Evolutionary conservation across 2,329 filamentous ascomycete genomes (phyloP), one percentile per base, ranked within the genome.

Genomic region (Byssochlamys sp.): DNA sequence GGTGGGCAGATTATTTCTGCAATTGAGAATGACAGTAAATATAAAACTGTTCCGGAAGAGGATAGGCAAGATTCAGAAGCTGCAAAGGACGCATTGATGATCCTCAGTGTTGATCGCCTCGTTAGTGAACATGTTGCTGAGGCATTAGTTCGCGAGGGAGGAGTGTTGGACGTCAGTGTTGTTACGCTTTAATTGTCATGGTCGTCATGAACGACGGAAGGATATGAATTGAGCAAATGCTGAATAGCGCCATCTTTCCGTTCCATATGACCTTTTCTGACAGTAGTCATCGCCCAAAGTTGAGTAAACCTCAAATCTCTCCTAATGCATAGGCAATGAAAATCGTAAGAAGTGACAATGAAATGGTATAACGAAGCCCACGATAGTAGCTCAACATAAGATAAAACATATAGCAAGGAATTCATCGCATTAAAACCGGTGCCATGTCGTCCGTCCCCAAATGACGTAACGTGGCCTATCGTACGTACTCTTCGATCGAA

Each of bases 11-110:
- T 19, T 6, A 7, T 45, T 45, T n/a, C 35, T 19, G n/a, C 14
- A 2, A 14, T 45, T 45, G 12, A 60, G 10, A 57, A 33, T 14
- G n/a, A 31, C 11, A 9, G 6, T 9, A 31, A 57, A 10, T 62
- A 55, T 62, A 70, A 58, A 57, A 59, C 55, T 60, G 58, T 55
- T 33, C 54, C 48, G 10, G 56, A 58, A 7, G 61, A 57, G 27
- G 66, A 63, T 59, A 61, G 54, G 59, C 62, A 64, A 55, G 63
- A 59, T 31, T 58, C 39, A 67, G 28, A 73, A 70, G 28, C 58
- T 49, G 69, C 73, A 53, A 83, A 85, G 50, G 89, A 92, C 73
- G 89, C 89, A 9, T 73, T 92, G 63, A 92, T 92, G 89, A 91
- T 92, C 64, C 64, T 92, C 54, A 87, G 89, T 0, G 84, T 92